Percentiles rank a stretch among this genome's conserved stretches.
Evolutionary conservation across 1,284 basidiomycete genomes (phyloP).

Genomic region (Coniophora puteana): DNA sequence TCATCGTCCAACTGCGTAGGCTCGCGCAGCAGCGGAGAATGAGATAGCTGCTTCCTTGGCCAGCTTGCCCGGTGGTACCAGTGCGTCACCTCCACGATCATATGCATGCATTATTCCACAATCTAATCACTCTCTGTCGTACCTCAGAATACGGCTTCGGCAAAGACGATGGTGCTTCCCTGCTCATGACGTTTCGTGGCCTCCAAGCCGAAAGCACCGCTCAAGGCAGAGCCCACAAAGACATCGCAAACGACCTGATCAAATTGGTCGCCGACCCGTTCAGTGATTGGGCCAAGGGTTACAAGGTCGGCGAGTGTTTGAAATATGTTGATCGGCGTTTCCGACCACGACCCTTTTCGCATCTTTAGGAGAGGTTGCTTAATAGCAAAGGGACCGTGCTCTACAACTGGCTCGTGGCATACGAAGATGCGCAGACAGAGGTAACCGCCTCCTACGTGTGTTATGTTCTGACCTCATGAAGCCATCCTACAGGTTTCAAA

Average conservation of each 20-base stretch:
- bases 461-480: background rate
- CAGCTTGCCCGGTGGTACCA: too few species aligned
- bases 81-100: conserved; percentile 31
- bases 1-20: conserved; percentile 34
- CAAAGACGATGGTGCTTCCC: conserved; percentile 75
- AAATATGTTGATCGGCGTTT: conserved; percentile 1
- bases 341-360: too few species aligned
- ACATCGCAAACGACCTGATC: conserved; percentile 64
- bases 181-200: conserved; percentile 75
- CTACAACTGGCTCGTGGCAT: conserved; percentile 67
- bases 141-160: conserved; percentile 58
- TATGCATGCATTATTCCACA: background rate
- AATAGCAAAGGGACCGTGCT: conserved; percentile 56
- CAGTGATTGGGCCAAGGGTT: conserved; percentile 63
- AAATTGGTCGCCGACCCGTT: conserved; percentile 73
- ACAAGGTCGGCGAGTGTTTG: conserved; percentile 45
- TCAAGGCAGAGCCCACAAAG: conserved; percentile 65
- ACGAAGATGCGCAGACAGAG: conserved; percentile 61
- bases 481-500: conserved; percentile 44
- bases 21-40: conserved; percentile 61
- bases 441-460: conserved; percentile 26
- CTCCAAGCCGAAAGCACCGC: conserved; percentile 64
- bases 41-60: conserved; percentile 57
- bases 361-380: conserved; percentile 52
- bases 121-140: too few species aligned